phyloP scores from a whole-genome alignment of 345 rosid genomes.

The Trapa incisa region DNA sequence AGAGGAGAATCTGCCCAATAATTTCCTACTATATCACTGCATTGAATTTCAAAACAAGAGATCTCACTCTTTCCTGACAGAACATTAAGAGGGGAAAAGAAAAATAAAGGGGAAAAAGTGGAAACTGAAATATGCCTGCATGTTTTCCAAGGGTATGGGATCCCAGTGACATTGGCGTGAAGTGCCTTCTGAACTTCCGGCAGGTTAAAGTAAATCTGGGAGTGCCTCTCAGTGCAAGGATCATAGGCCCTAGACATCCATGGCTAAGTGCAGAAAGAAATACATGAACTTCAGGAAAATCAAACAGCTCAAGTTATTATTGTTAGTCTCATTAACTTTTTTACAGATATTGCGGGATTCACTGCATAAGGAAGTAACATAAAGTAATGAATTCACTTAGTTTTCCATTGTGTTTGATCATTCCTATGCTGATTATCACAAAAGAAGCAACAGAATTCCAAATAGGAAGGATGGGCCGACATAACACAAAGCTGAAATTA shows the following conservation, averaged over 20 bases:
- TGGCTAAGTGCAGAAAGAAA: slow-evolving; percentile 38
- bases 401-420: no score
- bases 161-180: slow-evolving; percentile 74
- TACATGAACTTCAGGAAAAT: slow-evolving; percentile 3
- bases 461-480: neutral
- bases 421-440: no score
- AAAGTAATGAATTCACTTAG: neutral
- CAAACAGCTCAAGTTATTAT: neutral
- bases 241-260: slow-evolving; percentile 98
- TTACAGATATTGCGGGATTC: neutral
- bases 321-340: neutral
- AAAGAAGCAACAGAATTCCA: neutral
- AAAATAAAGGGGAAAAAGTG: neutral
- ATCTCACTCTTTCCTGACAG: neutral
- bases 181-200: slow-evolving; percentile 89
- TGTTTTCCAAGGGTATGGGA: slow-evolving; percentile 63
- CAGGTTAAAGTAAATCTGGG: slow-evolving; percentile 59
- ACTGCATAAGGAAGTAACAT: neutral
- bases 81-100: neutral
- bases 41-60: neutral
- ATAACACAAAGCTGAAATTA: no score
- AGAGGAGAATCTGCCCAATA: slow-evolving; percentile 82
- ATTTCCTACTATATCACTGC: slow-evolving; percentile 52
- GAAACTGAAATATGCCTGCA: slow-evolving; percentile 46
- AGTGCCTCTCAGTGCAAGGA: slow-evolving; percentile 92